Evolutionary conservation across 768 basidiomycete species (phyloP).

Genomic region (Hemileccinum impolitum): DNA sequence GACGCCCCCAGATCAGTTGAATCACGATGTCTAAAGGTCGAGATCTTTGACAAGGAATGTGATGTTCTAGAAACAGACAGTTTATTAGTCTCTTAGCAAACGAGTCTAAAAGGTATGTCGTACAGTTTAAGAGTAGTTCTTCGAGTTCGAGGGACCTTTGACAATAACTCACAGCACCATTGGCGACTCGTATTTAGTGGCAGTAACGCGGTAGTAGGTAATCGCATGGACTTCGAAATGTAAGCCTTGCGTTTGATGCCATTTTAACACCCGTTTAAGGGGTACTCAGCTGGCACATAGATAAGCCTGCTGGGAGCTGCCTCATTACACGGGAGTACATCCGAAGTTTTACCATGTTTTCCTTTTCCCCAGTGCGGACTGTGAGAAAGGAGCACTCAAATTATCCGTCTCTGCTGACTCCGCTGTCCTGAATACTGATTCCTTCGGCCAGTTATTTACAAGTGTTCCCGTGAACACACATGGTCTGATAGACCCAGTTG

Average conservation of each 20-base stretch:
- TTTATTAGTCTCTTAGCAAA: background rate
- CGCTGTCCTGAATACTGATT: slow-evolving; percentile 6
- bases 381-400: slow-evolving; percentile 23
- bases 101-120: background rate
- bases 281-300: background rate
- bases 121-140: background rate
- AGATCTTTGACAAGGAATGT: background rate
- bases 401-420: slow-evolving; percentile 13
- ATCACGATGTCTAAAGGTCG: background rate
- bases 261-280: background rate
- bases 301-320: slow-evolving; percentile 14
- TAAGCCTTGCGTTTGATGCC: background rate
- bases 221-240: background rate
- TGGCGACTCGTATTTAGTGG: background rate
- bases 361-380: slow-evolving; percentile 1
- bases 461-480: slow-evolving; percentile 17
- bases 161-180: background rate
- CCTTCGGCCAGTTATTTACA: slow-evolving; percentile 9
- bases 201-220: background rate
- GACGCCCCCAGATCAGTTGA: slow-evolving; percentile 1
- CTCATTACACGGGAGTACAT: slow-evolving; percentile 7
- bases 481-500: slow-evolving; percentile 11
- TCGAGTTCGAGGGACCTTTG: background rate
- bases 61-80: background rate
- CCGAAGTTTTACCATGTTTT: slow-evolving; percentile 16